Conservation (phyloP, 78 protist species). For the Isochrysis galbana region DNA sequence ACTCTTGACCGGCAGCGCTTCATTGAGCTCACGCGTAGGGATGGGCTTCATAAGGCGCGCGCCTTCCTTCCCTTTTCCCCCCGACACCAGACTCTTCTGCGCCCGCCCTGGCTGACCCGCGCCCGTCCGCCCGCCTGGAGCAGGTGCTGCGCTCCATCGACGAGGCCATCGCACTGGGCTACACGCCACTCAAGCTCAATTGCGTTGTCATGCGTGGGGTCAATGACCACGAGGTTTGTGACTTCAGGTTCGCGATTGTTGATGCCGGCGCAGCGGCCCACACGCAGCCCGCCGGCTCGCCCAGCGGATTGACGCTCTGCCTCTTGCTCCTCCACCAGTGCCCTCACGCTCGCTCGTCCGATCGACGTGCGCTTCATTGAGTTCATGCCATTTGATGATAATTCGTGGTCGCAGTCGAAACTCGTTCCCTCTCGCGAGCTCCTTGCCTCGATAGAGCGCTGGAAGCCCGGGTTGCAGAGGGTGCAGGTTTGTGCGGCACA, state of each 20-base stretch:
- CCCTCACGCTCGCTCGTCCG: conserved; percentile 48
- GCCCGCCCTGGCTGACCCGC: too few relatives aligned
- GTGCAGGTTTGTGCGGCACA: too few relatives aligned
- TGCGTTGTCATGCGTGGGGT: conserved; percentile 77
- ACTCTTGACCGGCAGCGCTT: conserved; percentile 69
- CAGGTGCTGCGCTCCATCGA: background rate
- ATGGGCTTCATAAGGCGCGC: conserved; percentile 22
- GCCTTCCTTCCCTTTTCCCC: background rate
- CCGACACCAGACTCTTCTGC: background rate
- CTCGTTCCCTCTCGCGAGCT: background rate
- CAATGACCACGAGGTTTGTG: conserved; percentile 72
- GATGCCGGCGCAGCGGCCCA: too few relatives aligned
- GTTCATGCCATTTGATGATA: conserved; percentile 88
- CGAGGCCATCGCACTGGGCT: background rate
- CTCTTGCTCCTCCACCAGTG: too few relatives aligned
- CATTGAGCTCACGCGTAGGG: background rate
- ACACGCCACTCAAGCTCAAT: conserved; percentile 63
- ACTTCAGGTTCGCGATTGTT: too few relatives aligned
- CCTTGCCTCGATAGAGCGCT: background rate
- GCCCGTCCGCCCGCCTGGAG: too few relatives aligned
- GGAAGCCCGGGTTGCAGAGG: background rate
- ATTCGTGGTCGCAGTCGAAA: background rate
- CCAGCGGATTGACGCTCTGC: too few relatives aligned
- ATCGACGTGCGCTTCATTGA: conserved; percentile 86
- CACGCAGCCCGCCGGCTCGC: too few relatives aligned